Evolutionary conservation across 2,329 filamentous ascomycete species (phyloP).

Genomic region (Pseudophaeomoniella oleicola): DNA sequence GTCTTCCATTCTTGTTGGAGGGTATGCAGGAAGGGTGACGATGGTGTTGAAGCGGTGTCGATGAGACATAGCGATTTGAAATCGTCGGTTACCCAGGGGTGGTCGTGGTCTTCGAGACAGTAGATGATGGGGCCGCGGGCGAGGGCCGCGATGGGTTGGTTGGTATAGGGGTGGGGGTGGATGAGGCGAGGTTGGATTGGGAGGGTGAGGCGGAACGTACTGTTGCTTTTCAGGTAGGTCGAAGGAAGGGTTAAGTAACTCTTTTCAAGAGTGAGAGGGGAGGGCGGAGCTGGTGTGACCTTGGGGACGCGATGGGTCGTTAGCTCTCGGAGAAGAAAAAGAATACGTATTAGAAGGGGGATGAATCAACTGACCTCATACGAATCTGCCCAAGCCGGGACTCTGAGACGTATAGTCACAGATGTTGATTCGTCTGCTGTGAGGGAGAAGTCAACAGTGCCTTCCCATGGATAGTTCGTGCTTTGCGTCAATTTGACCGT

Average conservation of each 20-base stretch:
- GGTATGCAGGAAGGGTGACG: constrained; percentile 10
- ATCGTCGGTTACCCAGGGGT: constrained; percentile 40
- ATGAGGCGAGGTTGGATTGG: constrained; percentile 35
- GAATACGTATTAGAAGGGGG: constrained; percentile 10
- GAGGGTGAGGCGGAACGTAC: constrained; percentile 30
- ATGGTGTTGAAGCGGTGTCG: constrained; percentile 17
- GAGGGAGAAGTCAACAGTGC: constrained; percentile 17
- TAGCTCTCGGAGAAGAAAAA: neutral
- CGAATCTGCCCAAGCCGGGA: constrained; percentile 36
- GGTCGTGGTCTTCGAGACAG: constrained; percentile 46
- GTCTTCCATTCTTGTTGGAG: neutral
- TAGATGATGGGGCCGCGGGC: constrained; percentile 46
- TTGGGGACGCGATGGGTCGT: constrained; percentile 11
- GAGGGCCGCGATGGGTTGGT: constrained; percentile 38
- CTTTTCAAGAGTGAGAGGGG: constrained; percentile 19
- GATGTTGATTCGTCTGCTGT: constrained; percentile 18
- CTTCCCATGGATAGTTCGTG: constrained; percentile 43
- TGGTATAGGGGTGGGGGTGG: constrained; percentile 40
- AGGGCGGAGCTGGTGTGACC: constrained; percentile 20
- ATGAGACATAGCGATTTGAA: constrained; percentile 26
- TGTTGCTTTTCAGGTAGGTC: constrained; percentile 23
- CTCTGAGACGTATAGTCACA: constrained; percentile 30
- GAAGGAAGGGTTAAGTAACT: constrained; percentile 36
- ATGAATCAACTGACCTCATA: constrained; percentile 13
- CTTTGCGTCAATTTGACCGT: constrained; percentile 31